Evolutionary conservation across 768 basidiomycete species (phyloP).

Genomic region (Kwoniella dendrophila): DNA sequence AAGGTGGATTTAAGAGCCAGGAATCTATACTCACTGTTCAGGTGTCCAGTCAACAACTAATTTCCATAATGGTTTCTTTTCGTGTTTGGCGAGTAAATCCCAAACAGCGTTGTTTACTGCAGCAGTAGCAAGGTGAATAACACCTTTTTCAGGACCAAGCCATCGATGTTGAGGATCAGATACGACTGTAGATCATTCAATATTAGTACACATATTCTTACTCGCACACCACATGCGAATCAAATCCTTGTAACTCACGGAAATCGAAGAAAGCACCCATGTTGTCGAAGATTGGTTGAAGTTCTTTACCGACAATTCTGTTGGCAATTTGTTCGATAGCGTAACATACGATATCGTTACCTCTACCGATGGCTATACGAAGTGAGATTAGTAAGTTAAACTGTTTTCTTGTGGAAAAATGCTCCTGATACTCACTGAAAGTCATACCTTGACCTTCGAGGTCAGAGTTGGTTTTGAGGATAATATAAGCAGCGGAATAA

Average conservation of each 20-base stretch:
- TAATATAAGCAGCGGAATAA: constrained; percentile 90
- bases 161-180: constrained; percentile 89
- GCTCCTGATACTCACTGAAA: constrained; percentile 40
- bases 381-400: constrained; percentile 3
- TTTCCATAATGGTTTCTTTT: constrained; percentile 89
- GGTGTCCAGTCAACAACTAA: constrained; percentile 83
- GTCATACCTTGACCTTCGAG: constrained; percentile 70
- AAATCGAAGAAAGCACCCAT: constrained; percentile 92
- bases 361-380: constrained; percentile 60
- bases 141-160: constrained; percentile 95
- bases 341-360: constrained; percentile 89
- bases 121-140: constrained; percentile 84
- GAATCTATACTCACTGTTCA: constrained; percentile 50
- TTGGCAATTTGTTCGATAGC: constrained; percentile 78
- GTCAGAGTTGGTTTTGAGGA: constrained; percentile 68
- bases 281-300: constrained; percentile 77
- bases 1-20: constrained; percentile 5
- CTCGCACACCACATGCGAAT: neutral
- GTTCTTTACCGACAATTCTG: constrained; percentile 78
- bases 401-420: neutral
- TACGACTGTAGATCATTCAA: constrained; percentile 59
- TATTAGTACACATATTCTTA: constrained; percentile 3
- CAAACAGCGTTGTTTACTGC: constrained; percentile 91
- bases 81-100: constrained; percentile 68
- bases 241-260: constrained; percentile 44